Evolutionary conservation across 768 basidiomycete genomes (phyloP), one percentile per base, ranked within the genome.

Genomic region (Obba rivulosa): DNA sequence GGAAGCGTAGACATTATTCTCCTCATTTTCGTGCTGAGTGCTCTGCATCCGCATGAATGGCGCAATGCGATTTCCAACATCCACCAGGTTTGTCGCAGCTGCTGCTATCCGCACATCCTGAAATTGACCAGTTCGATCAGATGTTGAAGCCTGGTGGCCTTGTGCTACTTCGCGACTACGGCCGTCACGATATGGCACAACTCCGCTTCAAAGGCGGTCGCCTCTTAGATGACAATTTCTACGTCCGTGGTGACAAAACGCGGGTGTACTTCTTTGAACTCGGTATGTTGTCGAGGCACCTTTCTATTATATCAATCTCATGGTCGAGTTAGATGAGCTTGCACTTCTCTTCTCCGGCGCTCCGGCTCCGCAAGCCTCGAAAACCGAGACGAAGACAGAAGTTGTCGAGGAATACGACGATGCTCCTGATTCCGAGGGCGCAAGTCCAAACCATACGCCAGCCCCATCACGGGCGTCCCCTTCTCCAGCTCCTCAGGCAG

Each of bases 251-350:
- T 0, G 96, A 99, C 69, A 94, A 92, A 59, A 98, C 96, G 0
- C 76, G 96, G 34, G 96, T 99, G 0, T 98, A 97, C 66, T 99
- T 98, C 65, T 99, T 99, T 56, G 87, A 90, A 51, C 65, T 89
- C 10, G 89, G 93, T 90, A 56, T 24, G 70, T 55, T 23, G 35
- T 20, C 7, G 8, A 10, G 17, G 11, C 21, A 31, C n/a, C 17
- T 4, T 17, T 21, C 31, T 20, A 17, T 31, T 8, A 22, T 7
- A 2, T 2, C 28, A 14, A 31, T 38, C 18, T 21, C n/a, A 38
- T n/a, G n/a, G 17, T 21, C 10, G 25, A 34, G 18, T 14, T 60
- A 88, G 90, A 91, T 55, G 87, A 91, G 62, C 69, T 95, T 0
- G 79, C 91, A 1, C 64, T 86, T 25, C 72, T 93, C 24, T 90